These are phyloP conservation scores for Dentipellis sp. DNA, from an alignment of 768 basidiomycete species.

Conservation along the genomic window DNA sequence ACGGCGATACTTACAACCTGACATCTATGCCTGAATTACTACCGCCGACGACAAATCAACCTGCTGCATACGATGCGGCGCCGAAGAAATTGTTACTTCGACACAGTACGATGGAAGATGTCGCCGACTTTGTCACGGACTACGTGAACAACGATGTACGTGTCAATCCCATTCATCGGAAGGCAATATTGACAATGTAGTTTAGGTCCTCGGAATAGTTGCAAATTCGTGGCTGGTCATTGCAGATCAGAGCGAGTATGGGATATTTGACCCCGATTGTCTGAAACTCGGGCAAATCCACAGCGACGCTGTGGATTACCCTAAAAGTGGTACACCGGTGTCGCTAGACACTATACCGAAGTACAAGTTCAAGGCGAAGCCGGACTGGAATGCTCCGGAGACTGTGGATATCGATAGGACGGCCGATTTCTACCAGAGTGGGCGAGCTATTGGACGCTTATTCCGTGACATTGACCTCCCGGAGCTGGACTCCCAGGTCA, in stretches of 20 bases:
- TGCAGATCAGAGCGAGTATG: constrained; percentile 42
- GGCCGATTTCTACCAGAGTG: constrained; percentile 39
- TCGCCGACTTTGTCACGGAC: constrained; percentile 62
- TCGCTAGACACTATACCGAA: constrained; percentile 30
- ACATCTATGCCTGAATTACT: constrained; percentile 16
- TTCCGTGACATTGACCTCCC: constrained; percentile 55
- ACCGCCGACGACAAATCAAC: constrained; percentile 18
- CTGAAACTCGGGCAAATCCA: constrained; percentile 44
- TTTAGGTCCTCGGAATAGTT: constrained; percentile 49
- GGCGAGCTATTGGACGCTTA: constrained; percentile 48
- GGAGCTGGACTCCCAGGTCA: constrained; percentile 14
- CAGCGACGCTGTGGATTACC: constrained; percentile 60
- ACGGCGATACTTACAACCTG: constrained; percentile 54
- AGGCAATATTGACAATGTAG: not conserved
- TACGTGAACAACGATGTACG: constrained; percentile 49
- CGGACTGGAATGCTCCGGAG: constrained; percentile 65
- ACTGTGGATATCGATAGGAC: constrained; percentile 25
- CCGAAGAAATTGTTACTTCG: constrained; percentile 33
- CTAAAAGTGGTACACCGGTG: constrained; percentile 36
- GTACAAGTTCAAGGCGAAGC: constrained; percentile 27
- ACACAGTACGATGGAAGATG: constrained; percentile 50
- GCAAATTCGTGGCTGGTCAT: constrained; percentile 56
- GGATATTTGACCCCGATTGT: constrained; percentile 46
- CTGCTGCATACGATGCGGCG: constrained; percentile 44
- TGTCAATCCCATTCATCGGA: not conserved